Evolutionary conservation across 306 rosid species (phyloP), one percentile per base, ranked within the genome.

Genomic region (Mimosa pudica): DNA sequence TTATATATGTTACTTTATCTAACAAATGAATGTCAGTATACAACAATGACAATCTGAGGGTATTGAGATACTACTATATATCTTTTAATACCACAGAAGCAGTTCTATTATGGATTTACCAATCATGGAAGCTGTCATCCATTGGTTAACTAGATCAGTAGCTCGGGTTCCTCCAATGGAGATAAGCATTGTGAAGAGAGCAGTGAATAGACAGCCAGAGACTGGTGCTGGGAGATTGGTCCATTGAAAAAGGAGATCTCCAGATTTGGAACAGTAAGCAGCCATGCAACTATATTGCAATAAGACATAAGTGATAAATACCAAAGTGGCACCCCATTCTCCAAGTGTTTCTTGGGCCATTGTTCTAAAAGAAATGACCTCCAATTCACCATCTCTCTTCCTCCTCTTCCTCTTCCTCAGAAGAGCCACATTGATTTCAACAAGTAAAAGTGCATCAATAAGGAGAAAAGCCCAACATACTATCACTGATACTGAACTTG

Each of bases 271-370:
- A 85, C 87, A 75, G 49, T 89, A 89, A n/a, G 93, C 89, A 86
- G 89, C 73, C 81, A 89, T 64, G 67, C 92, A 90, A 80, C 87
- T 87, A 77, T 90, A 87, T 17, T 89, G 90, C 87, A 92, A 82
- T 88, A 92, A 86, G 74, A 87, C 83, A 85, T 87, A 87, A 24
- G 86, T 78, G 75, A 84, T 5, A 72, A 88, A 86, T 49, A 88
- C 93, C 65, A 92, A 12, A 78, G 81, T 72, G 78, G 93, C 93
- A 76, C 93, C 95, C 84, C 83, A 87, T 13, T 87, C 86, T 30
- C 97, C 97, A 51, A 90, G 84, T 55, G 90, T 88, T 83, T 89
- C 97, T 81, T 90, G 92, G 44, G 93, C 95, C 97, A 92, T 92
- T 32, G 92, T 92, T 70, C 89, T 89, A 9, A 90, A 75, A 14